These are phyloP conservation scores for Fusarium siculi DNA, from an alignment of 2,329 filamentous ascomycete genomes.

Conservation along the genomic window DNA sequence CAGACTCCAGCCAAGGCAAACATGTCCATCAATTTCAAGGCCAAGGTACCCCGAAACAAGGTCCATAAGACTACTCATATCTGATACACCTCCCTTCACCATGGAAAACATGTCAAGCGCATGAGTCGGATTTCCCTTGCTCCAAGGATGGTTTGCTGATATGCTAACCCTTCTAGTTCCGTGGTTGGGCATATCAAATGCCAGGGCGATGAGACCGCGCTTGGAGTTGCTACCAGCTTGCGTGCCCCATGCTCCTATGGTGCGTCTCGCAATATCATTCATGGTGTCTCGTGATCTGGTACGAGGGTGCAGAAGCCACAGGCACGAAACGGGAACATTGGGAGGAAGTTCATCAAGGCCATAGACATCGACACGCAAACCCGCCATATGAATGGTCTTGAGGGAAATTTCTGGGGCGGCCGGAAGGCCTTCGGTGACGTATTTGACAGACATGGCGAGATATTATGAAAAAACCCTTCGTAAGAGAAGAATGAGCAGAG, in stretches of 20 bases:
- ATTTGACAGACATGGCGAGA: conserved; percentile 41
- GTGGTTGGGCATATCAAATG: conserved; percentile 95
- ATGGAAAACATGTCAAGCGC: conserved; percentile 92
- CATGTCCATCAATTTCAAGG: conserved; percentile 67
- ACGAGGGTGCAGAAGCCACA: conserved; percentile 93
- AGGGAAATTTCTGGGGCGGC: conserved; percentile 66
- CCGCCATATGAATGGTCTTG: conserved; percentile 76
- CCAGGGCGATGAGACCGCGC: conserved; percentile 78
- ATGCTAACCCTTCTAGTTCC: conserved; percentile 76
- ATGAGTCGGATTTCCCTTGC: conserved; percentile 79
- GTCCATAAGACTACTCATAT: conserved; percentile 80
- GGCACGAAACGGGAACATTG: conserved; percentile 71
- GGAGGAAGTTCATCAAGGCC: conserved; percentile 78
- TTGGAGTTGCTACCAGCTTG: conserved; percentile 40
- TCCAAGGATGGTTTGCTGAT: conserved; percentile 81
- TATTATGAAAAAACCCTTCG: not conserved
- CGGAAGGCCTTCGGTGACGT: conserved; percentile 51
- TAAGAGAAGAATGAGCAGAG: not conserved
- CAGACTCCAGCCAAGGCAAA: conserved; percentile 84
- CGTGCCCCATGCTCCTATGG: conserved; percentile 75
- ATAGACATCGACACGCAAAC: conserved; percentile 82
- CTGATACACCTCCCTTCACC: conserved; percentile 77
- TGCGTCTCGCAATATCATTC: conserved; percentile 75
- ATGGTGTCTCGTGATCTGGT: conserved; percentile 77
- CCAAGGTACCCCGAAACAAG: conserved; percentile 78